A percentile compares a stretch with the other conserved stretches of the same genome.
These are phyloP conservation scores for Sporothrix sp. DNA, from an alignment of 2,329 filamentous ascomycete genomes.

Conservation along the genomic window DNA sequence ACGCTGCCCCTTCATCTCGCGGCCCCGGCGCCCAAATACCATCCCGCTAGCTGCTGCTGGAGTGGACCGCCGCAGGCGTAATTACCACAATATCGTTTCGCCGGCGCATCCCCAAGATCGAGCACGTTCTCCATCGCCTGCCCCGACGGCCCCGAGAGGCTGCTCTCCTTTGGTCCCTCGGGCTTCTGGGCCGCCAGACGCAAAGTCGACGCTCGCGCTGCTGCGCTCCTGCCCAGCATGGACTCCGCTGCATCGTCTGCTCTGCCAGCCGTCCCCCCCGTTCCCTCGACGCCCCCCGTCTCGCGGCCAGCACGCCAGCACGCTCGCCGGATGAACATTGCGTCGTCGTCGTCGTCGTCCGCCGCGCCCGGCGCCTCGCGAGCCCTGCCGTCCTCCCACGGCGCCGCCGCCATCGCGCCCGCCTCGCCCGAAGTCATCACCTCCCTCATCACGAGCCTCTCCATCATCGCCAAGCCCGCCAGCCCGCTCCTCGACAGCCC, in stretches of 20 bases:
- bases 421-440: slow-evolving; percentile 56
- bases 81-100: slow-evolving; percentile 10
- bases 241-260: slow-evolving; percentile 11
- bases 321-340: slow-evolving; percentile 23
- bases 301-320: slow-evolving; percentile 24
- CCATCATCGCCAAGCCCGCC: slow-evolving; percentile 57
- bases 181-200: background rate
- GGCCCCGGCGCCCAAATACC: background rate
- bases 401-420: slow-evolving; percentile 8
- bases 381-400: slow-evolving; percentile 14
- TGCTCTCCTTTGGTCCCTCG: slow-evolving; percentile 2
- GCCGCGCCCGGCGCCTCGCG: slow-evolving; percentile 4
- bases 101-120: slow-evolving; percentile 2
- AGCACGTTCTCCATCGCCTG: background rate
- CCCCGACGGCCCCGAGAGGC: background rate
- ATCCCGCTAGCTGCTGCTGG: no score
- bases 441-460: slow-evolving; percentile 58
- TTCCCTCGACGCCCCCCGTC: slow-evolving; percentile 21
- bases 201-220: no score
- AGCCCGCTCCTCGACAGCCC: slow-evolving; percentile 59
- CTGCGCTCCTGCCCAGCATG: no score
- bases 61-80: slow-evolving; percentile 8
- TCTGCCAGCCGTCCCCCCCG: background rate
- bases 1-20: no score
- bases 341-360: slow-evolving; percentile 3